A percentile compares a stretch with the other conserved stretches of the same genome.
These are phyloP conservation scores for Botrytis cinerea DNA, from an alignment of 2,329 filamentous ascomycete species.

Conservation along the genomic window DNA sequence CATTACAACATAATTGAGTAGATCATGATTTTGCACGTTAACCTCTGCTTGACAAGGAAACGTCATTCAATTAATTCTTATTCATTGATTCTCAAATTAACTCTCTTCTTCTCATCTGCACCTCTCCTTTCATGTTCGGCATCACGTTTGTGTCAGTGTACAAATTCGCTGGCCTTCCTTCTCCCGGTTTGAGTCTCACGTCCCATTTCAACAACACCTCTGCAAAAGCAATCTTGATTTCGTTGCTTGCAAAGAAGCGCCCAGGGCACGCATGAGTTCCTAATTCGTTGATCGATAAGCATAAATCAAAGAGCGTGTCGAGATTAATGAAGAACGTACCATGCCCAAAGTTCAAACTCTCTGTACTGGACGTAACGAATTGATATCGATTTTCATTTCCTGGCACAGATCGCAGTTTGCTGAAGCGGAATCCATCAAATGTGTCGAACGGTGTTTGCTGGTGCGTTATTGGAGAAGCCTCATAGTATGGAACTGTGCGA, in stretches of 20 bases:
- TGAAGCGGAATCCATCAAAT: constrained; percentile 38
- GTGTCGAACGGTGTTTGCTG: constrained; percentile 15
- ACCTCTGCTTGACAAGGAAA: not conserved
- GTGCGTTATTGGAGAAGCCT: constrained; percentile 18
- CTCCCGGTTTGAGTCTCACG: constrained; percentile 61
- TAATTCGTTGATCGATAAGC: not conserved
- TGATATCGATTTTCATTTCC: constrained; percentile 40
- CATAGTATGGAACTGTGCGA: constrained; percentile 21
- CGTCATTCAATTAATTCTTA: not conserved
- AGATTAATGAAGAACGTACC: constrained; percentile 32
- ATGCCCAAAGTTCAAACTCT: constrained; percentile 46
- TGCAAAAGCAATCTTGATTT: constrained; percentile 43
- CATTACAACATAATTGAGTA: not conserved
- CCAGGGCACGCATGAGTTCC: constrained; percentile 47
- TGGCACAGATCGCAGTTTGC: constrained; percentile 30
- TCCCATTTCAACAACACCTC: constrained; percentile 42
- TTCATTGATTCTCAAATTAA: not conserved
- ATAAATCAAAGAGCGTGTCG: not conserved
- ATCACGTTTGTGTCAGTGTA: constrained; percentile 12
- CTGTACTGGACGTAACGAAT: constrained; percentile 43
- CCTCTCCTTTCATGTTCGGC: constrained; percentile 19
- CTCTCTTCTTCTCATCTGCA: constrained; percentile 17
- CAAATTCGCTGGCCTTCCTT: constrained; percentile 54
- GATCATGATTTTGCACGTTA: not conserved
- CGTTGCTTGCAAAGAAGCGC: constrained; percentile 44